Evolutionary conservation across 176 grass and related monocot species (phyloP).

Genomic region (Musa itinerans): DNA sequence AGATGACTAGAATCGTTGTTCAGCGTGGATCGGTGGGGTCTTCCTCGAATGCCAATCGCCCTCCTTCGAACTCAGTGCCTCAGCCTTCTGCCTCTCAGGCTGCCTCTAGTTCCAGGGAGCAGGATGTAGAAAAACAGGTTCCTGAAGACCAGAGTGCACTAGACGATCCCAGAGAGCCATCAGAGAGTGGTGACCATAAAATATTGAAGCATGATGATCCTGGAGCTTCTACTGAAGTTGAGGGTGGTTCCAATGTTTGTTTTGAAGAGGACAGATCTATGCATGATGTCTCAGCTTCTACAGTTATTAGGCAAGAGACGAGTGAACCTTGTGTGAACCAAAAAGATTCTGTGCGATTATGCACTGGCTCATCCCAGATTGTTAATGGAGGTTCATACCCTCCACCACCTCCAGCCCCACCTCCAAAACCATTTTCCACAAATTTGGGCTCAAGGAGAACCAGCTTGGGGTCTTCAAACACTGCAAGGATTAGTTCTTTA

Average conservation of each 20-base stretch:
- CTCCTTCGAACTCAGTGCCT: slow-evolving; percentile 31
- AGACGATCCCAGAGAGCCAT: slow-evolving; percentile 15
- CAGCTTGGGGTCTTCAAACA: slow-evolving; percentile 47
- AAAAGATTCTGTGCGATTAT: slow-evolving; percentile 22
- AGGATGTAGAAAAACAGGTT: slow-evolving; percentile 28
- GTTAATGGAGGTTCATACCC: slow-evolving; percentile 36
- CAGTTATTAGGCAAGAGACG: slow-evolving; percentile 35
- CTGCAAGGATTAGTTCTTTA: slow-evolving; percentile 56
- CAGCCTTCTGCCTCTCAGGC: slow-evolving; percentile 28
- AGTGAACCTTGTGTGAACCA: slow-evolving; percentile 37
- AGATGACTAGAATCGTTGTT: slow-evolving; percentile 96
- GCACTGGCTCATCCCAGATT: slow-evolving; percentile 37
- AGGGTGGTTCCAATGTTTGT: slow-evolving; percentile 19
- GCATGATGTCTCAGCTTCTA: slow-evolving; percentile 35
- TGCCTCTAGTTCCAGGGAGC: slow-evolving; percentile 34
- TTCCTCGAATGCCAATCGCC: slow-evolving; percentile 61
- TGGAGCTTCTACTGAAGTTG: slow-evolving; percentile 21
- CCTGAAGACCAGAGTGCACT: slow-evolving; percentile 21
- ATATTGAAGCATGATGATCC: slow-evolving; percentile 31
- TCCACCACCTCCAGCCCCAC: slow-evolving; percentile 69
- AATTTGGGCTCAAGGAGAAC: slow-evolving; percentile 50
- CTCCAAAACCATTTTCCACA: slow-evolving; percentile 46
- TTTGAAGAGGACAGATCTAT: slow-evolving; percentile 38
- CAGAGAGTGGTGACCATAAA: slow-evolving; percentile 37
- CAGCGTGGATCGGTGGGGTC: slow-evolving; percentile 50